Evolutionary conservation across 2,329 filamentous ascomycete genomes (phyloP).

Genomic region (Fusarium denticulatum): DNA sequence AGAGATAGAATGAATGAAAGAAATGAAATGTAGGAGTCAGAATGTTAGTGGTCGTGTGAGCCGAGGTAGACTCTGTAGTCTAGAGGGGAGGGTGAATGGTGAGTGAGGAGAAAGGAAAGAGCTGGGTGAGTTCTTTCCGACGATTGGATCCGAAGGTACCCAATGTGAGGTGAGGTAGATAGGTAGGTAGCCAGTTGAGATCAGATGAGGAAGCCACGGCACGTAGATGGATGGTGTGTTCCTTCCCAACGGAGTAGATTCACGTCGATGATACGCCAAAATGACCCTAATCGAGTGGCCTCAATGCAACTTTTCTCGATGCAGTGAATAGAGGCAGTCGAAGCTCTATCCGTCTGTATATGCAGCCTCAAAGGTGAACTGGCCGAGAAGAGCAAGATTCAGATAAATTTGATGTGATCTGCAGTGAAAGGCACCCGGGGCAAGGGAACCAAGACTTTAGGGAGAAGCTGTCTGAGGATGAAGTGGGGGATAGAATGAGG

Average conservation of each 20-base stretch:
- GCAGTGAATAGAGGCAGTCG: constrained; percentile 3
- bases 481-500: constrained; percentile 32
- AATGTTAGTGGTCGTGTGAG: constrained; percentile 23
- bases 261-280: constrained; percentile 7
- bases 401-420: constrained; percentile 26
- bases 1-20: background rate
- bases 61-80: constrained; percentile 16
- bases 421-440: constrained; percentile 30
- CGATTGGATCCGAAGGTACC: background rate
- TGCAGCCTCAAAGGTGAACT: constrained; percentile 1
- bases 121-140: constrained; percentile 6
- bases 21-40: constrained; percentile 16
- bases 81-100: background rate
- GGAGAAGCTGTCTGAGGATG: constrained; percentile 27
- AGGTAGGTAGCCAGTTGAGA: constrained; percentile 19
- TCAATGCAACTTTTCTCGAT: constrained; percentile 1
- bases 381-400: constrained; percentile 6
- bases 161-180: background rate
- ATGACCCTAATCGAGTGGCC: background rate
- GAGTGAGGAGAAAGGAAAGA: constrained; percentile 25
- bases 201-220: constrained; percentile 15
- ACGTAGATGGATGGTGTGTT: constrained; percentile 6
- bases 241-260: constrained; percentile 7
- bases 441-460: constrained; percentile 38
- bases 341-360: background rate